A percentile compares a stretch with the other conserved stretches of the same genome.
phyloP scores from a whole-genome alignment of 805 yeast species.

The Candida jianshihensis region DNA sequence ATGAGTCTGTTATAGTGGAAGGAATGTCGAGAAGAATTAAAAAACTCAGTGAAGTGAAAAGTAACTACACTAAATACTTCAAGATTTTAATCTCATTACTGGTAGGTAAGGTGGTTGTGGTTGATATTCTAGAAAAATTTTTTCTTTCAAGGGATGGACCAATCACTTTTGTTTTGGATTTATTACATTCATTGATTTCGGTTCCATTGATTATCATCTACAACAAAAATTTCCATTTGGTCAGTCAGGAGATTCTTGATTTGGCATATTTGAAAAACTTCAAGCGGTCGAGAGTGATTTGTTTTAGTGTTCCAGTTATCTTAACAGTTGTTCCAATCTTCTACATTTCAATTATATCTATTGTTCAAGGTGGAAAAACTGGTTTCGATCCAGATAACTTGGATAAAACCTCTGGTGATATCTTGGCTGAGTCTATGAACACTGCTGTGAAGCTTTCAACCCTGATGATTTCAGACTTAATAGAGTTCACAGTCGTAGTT shows the following conservation, averaged over 20 bases:
- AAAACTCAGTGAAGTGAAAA: no score
- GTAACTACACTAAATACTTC: no score
- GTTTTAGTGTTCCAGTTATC: background rate
- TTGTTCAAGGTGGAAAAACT: no score
- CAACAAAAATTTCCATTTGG: background rate
- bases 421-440: background rate
- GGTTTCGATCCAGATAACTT: no score
- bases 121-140: no score
- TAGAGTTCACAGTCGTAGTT: background rate
- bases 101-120: no score
- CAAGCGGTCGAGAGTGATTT: background rate
- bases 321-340: background rate
- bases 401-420: background rate
- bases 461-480: background rate
- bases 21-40: no score
- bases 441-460: background rate
- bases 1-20: no score
- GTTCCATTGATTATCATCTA: background rate
- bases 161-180: background rate
- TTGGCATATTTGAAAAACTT: background rate
- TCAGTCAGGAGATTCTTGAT: background rate
- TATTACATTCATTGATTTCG: background rate
- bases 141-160: background rate
- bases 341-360: background rate
- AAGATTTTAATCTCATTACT: no score